Evolutionary conservation across 495 filamentous ascomycete species (phyloP).

Genomic region (Xylaria grammica): DNA sequence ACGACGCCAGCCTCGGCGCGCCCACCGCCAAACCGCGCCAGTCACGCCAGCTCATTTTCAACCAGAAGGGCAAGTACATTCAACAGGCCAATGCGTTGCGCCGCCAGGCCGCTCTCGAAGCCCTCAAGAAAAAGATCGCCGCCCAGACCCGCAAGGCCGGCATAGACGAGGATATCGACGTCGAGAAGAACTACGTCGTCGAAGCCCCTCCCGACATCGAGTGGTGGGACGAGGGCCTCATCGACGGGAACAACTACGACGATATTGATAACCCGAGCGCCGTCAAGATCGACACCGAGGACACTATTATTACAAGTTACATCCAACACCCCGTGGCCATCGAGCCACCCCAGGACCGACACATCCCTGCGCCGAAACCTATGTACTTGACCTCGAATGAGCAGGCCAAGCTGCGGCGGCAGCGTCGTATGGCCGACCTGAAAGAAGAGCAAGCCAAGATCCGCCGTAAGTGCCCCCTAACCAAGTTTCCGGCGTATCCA

Average conservation of each 20-base stretch:
- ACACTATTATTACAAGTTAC: constrained; percentile 86
- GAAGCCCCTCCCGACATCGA: constrained; percentile 85
- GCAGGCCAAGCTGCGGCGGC: constrained; percentile 87
- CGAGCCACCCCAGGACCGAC: constrained; percentile 87
- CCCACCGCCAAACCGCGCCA: constrained; percentile 67
- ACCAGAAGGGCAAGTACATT: constrained; percentile 97
- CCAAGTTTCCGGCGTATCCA: neutral
- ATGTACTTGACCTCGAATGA: constrained; percentile 93
- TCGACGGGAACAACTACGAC: constrained; percentile 75
- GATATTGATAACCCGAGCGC: constrained; percentile 65
- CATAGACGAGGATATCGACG: constrained; percentile 87
- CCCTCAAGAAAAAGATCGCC: constrained; percentile 91
- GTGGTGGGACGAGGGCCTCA: constrained; percentile 96
- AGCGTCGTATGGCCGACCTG: constrained; percentile 85
- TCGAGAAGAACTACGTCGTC: constrained; percentile 88
- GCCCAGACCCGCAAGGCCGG: constrained; percentile 82
- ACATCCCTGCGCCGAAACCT: constrained; percentile 77
- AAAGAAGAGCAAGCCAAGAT: constrained; percentile 98
- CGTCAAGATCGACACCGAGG: constrained; percentile 76
- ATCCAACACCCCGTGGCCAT: constrained; percentile 94
- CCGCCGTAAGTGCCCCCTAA: constrained; percentile 44
- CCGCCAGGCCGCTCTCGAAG: constrained; percentile 84
- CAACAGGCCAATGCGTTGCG: constrained; percentile 87
- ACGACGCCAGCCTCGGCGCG: constrained; percentile 72
- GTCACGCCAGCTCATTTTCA: constrained; percentile 81